These are phyloP conservation scores for Cryptosporidium bovis DNA, from an alignment of 169 alveolate genomes.

Conservation along the genomic window DNA sequence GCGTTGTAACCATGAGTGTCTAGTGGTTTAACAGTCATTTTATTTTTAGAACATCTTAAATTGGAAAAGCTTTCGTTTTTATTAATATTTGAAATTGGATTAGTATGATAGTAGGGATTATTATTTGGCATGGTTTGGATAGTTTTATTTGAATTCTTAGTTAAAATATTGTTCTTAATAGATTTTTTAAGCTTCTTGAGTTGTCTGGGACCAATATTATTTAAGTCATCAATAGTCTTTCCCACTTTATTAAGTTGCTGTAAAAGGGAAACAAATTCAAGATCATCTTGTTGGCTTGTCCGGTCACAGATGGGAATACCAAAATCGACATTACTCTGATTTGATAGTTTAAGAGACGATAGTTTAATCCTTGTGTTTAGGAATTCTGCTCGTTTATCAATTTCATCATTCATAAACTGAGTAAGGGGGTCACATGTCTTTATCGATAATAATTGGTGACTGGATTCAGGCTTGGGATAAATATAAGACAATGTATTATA, in stretches of 20 bases:
- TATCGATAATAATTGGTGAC: not conserved
- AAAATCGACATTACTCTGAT: not conserved
- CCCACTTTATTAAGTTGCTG: conserved; percentile 32
- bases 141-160: not conserved
- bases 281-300: conserved; percentile 9
- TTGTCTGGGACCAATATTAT: conserved; percentile 65
- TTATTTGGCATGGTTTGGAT: not conserved
- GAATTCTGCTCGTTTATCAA: conserved; percentile 6
- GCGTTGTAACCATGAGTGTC: too few species aligned
- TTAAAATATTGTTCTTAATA: not conserved
- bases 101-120: too few species aligned
- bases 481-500: not conserved
- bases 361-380: conserved; percentile 26
- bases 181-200: conserved; percentile 59
- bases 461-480: not conserved
- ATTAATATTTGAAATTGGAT: too few species aligned
- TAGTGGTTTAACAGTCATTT: too few species aligned
- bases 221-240: conserved; percentile 48
- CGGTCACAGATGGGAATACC: not conserved
- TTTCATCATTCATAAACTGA: not conserved
- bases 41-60: too few species aligned
- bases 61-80: too few species aligned
- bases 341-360: conserved; percentile 9
- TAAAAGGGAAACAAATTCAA: conserved; percentile 22
- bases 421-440: not conserved